Conservation (phyloP, 345 rosid genomes). For the Limnanthes douglasii region DNA sequence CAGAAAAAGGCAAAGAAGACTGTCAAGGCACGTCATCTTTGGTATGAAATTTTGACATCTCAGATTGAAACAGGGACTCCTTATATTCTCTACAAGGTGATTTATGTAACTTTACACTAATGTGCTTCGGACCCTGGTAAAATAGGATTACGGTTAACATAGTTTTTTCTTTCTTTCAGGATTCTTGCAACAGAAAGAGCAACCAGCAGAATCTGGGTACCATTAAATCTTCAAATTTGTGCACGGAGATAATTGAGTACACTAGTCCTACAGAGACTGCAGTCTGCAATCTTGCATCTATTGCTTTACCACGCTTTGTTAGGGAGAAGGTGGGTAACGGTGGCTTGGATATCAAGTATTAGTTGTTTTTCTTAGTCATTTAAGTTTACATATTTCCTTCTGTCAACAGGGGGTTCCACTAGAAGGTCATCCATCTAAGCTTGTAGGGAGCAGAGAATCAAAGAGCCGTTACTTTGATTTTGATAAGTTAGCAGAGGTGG, state of each 20-base stretch:
- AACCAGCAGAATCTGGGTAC: conserved; percentile 95
- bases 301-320: conserved; percentile 77
- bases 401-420: conserved; percentile 38
- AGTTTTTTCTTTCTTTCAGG: conserved; percentile 34
- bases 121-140: too few relatives aligned
- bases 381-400: background rate
- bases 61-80: conserved; percentile 99
- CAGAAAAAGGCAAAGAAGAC: conserved; percentile 91
- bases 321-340: conserved; percentile 50
- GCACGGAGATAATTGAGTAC: conserved; percentile 83
- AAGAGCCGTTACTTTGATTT: conserved; percentile 76
- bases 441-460: conserved; percentile 73
- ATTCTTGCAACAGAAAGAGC: conserved; percentile 80
- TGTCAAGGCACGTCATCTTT: conserved; percentile 69
- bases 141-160: too few relatives aligned
- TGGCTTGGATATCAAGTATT: background rate
- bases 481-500: conserved; percentile 82
- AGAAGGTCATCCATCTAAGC: conserved; percentile 67
- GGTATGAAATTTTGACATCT: conserved; percentile 76
- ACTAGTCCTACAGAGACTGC: conserved; percentile 92
- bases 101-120: too few relatives aligned
- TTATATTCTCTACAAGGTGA: conserved; percentile 92
- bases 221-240: conserved; percentile 82
- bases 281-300: conserved; percentile 92
- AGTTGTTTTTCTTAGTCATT: background rate